Evolutionary conservation across 2,329 filamentous ascomycete genomes (phyloP), one percentile per base, ranked within the genome.

Genomic region (Diaporthe sp.): DNA sequence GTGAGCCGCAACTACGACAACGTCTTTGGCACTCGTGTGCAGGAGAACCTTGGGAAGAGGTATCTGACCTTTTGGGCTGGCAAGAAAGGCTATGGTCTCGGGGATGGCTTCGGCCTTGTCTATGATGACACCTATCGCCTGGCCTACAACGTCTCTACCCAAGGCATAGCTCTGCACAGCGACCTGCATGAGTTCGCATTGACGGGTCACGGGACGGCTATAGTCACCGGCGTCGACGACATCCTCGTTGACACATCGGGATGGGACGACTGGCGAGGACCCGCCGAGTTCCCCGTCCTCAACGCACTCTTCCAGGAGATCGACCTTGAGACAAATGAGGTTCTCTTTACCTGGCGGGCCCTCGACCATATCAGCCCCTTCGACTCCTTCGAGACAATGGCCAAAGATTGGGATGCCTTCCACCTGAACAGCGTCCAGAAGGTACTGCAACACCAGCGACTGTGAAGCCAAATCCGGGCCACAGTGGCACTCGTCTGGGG

Each of bases 361-460:
- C 71, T 75, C 79, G 80, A 84, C 9, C 80, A 83, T 75, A 74
- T 76, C 45, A 47, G 47, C 4, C 74, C 74, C 40, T 40, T 42
- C 58, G 60, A 74, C 15, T 76, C 74, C 1, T 61, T 68, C 28
- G 74, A 76, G 74, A 64, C 25, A 25, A 40, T 74, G 42, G 30
- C 77, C 1, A 77, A 78, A 30, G 82, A 84, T 1, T 91, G 88
- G 81, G 89, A 91, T 78, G 89, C 85, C 75, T 90, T 89, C 78
- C 88, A 90, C 79, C 86, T 91, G 80, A 89, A 90, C 80, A 87
- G 87, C 47, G 82, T 91, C 42, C 86, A 89, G 35, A 76, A 76
- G 74, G 74, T 74, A 76, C 15, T 28, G 28, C 40, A 42, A 35
- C 35, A 42, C 12, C 54, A 22, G 40, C 40, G n/a, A 28, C 38